Evolutionary conservation across 805 yeast species (phyloP), one percentile per base, ranked within the genome.

Genomic region (Pichia scutulata): DNA sequence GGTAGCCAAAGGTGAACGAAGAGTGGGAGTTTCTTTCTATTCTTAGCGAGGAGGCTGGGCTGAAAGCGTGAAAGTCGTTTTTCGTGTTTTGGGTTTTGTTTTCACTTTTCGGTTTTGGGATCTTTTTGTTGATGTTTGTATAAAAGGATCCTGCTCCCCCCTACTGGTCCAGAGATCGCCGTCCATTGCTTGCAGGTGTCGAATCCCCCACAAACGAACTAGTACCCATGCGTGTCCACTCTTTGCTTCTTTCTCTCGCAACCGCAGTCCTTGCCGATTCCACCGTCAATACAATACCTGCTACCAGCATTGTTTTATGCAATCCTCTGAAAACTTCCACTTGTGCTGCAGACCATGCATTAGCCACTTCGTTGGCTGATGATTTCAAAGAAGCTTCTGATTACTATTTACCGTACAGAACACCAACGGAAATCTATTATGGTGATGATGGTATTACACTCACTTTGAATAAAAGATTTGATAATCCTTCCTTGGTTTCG

Each of bases 401-500:
- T 4, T 60, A 68, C 16, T 69, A 72, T 58, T 79, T 80, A 60
- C 60, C 67, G 10, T 68, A 69, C 47, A 65, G 73, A 30, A 70
- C 74, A 10, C 76, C 79, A 22, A 64, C 70, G 25, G 62, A 76
- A 52, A 64, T 78, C 4, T 75, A 72, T 46, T 73, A 73, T 57
- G 56, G 70, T 9, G 71, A 69, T 8, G 76, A 77, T 25, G 97
- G 97, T n/a, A 67, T 82, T 13, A 61, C 68, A 39, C 65, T 90
- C 57, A 76, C 84, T 1, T 64, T 90, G 40, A 71, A 76, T 2
- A 71, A 82, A 56, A 72, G 83, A 57, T 82, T 72, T 52, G 93
- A 88, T 63, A 85, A 86, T 62, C 97, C 97, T 4, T 76, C 89
- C 7, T 68, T 89, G 49, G 75, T 74, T 57, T 87, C 96, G 5